Conservation (phyloP, 352 stramenopile genomes). For the Bremia lactucae region DNA sequence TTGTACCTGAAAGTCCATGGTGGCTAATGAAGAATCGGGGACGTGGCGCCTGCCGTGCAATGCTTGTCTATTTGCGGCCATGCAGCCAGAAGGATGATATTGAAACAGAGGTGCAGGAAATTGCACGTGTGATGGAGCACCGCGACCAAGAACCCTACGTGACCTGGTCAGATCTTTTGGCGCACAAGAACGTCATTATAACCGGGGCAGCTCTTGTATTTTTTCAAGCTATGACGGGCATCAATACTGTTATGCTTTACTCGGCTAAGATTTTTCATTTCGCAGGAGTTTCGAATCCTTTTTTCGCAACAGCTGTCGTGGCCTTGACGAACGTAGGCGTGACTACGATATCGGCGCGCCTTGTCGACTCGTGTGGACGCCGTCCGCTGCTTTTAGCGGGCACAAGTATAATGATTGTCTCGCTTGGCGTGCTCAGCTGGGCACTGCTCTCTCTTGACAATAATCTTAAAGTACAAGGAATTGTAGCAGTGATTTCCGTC, state of each 20-base stretch:
- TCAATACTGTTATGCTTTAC: slow-evolving; percentile 89
- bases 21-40: slow-evolving; percentile 80
- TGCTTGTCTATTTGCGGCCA: slow-evolving; percentile 34
- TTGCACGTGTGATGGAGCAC: slow-evolving; percentile 52
- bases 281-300: slow-evolving; percentile 77
- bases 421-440: slow-evolving; percentile 53
- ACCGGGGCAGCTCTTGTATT: slow-evolving; percentile 62
- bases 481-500: slow-evolving; percentile 66
- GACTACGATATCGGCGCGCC: slow-evolving; percentile 63
- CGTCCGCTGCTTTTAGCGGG: slow-evolving; percentile 62
- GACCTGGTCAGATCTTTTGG: slow-evolving; percentile 41
- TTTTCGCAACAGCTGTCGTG: slow-evolving; percentile 71
- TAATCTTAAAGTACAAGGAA: slow-evolving; percentile 37
- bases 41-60: slow-evolving; percentile 24
- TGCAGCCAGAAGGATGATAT: slow-evolving; percentile 23
- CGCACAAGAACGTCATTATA: slow-evolving; percentile 45
- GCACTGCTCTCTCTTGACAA: slow-evolving; percentile 51
- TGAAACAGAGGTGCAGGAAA: slow-evolving; percentile 52
- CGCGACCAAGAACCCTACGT: slow-evolving; percentile 29
- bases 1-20: slow-evolving; percentile 81
- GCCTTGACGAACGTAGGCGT: slow-evolving; percentile 61
- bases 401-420: slow-evolving; percentile 60
- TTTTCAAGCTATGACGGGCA: slow-evolving; percentile 83
- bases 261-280: slow-evolving; percentile 87
- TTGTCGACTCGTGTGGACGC: slow-evolving; percentile 70